Evolutionary conservation across 2,329 filamentous ascomycete genomes (phyloP).

Genomic region (Penicillium sp.): DNA sequence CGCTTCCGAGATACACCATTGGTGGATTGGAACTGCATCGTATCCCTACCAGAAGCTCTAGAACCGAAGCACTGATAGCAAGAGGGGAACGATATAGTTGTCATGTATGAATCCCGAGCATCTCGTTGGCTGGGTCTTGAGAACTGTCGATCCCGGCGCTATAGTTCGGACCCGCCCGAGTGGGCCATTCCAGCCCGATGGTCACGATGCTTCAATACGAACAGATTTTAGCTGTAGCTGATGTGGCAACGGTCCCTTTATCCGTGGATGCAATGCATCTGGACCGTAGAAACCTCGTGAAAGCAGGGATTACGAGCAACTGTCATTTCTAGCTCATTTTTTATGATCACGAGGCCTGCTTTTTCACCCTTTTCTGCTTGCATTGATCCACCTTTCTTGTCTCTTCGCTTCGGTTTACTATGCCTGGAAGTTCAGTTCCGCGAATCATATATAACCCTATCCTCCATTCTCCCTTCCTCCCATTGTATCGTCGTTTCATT

Average conservation of each 20-base stretch:
- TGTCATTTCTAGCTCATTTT: conserved; percentile 9
- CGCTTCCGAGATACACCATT: not conserved
- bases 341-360: conserved; percentile 24
- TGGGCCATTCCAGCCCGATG: conserved; percentile 13
- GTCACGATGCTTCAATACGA: not conserved
- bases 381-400: too few species aligned
- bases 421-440: not conserved
- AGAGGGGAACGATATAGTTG: not conserved
- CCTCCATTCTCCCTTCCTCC: not conserved
- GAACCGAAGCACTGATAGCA: too few species aligned
- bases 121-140: not conserved
- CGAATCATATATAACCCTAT: not conserved
- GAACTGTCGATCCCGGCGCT: conserved; percentile 10
- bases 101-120: not conserved
- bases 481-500: not conserved
- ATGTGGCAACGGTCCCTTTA: not conserved
- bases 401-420: too few species aligned
- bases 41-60: not conserved
- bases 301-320: conserved; percentile 9
- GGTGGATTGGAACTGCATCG: not conserved
- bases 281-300: conserved; percentile 29
- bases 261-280: not conserved
- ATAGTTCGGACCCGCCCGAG: conserved; percentile 10
- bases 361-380: conserved; percentile 14
- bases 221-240: not conserved